Conservation (phyloP, 139 green algal genomes). For the Chlamydomonas sp. region DNA sequence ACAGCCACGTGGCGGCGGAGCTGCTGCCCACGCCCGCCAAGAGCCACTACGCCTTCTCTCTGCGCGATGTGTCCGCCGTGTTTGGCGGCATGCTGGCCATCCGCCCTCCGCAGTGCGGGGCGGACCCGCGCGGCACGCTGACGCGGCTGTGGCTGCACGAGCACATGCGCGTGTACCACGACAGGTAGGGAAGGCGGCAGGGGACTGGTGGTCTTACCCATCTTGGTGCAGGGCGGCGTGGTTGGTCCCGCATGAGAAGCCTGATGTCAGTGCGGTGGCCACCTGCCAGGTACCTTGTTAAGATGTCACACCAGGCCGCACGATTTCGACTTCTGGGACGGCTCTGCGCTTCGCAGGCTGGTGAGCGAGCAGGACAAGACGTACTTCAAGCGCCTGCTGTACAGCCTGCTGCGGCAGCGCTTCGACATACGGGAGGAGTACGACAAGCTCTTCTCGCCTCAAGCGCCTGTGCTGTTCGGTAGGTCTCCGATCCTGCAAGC, state of each 20-base stretch:
- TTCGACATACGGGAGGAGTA: slow-evolving; percentile 49
- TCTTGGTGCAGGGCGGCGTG: background rate
- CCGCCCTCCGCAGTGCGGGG: slow-evolving; percentile 56
- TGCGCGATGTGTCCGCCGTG: slow-evolving; percentile 84
- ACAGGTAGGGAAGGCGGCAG: slow-evolving; percentile 44
- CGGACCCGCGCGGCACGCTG: slow-evolving; percentile 48
- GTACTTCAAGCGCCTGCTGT: slow-evolving; percentile 70
- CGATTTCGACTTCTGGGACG: too few relatives aligned
- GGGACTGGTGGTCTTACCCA: background rate
- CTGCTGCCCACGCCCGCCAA: slow-evolving; percentile 81
- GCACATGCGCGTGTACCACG: slow-evolving; percentile 78
- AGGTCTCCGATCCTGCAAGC: background rate
- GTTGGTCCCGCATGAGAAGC: too few relatives aligned
- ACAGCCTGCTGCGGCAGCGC: slow-evolving; percentile 44
- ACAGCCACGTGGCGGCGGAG: slow-evolving; percentile 60
- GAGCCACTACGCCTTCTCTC: slow-evolving; percentile 88
- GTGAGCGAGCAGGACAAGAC: slow-evolving; percentile 72
- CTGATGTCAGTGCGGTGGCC: too few relatives aligned
- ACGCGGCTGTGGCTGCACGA: slow-evolving; percentile 81
- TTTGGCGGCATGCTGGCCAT: slow-evolving; percentile 79
- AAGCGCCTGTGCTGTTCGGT: slow-evolving; percentile 68
- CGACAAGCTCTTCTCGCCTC: slow-evolving; percentile 52
- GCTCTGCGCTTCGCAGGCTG: slow-evolving; percentile 44
- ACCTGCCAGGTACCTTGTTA: too few relatives aligned
- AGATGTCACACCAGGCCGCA: too few relatives aligned